A percentile compares a stretch with the other conserved stretches of the same genome.
These are phyloP conservation scores for Carex arenaria DNA, from an alignment of 202 grass and related monocot genomes.

Conservation along the genomic window DNA sequence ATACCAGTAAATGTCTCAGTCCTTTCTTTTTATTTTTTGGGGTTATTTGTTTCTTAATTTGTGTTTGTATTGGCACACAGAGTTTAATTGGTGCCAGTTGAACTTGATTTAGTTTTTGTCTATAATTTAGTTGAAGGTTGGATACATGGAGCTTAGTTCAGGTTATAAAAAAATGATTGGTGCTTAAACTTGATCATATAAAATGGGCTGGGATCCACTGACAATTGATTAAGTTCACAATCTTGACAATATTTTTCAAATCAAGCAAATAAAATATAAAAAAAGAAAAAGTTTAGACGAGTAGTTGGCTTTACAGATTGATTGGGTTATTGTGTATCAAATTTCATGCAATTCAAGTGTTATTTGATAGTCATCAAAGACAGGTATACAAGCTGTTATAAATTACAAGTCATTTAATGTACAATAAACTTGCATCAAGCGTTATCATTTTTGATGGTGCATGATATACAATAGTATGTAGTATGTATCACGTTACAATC, in stretches of 20 bases:
- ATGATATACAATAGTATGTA: neutral
- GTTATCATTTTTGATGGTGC: neutral
- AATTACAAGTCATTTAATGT: neutral
- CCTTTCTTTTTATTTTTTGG: neutral
- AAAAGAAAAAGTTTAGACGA: neutral
- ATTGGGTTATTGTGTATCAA: neutral
- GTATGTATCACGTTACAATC: neutral
- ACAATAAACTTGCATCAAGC: neutral
- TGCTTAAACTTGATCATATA: neutral
- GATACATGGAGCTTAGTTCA: neutral
- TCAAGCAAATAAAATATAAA: neutral
- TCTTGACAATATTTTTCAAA: neutral
- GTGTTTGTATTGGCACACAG: neutral
- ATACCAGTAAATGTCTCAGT: neutral
- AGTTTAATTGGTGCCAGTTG: conserved; percentile 19
- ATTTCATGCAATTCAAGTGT: neutral
- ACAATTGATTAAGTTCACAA: neutral
- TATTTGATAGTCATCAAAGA: neutral
- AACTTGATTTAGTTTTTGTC: neutral
- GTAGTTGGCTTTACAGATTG: neutral
- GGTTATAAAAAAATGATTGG: neutral
- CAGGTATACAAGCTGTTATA: neutral
- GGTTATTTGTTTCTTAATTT: neutral
- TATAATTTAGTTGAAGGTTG: neutral
- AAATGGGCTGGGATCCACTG: neutral